A percentile compares a stretch with the other conserved stretches of the same genome.
Conservation (phyloP, 169 alveolate genomes). For the Eimeria necatrix region DNA sequence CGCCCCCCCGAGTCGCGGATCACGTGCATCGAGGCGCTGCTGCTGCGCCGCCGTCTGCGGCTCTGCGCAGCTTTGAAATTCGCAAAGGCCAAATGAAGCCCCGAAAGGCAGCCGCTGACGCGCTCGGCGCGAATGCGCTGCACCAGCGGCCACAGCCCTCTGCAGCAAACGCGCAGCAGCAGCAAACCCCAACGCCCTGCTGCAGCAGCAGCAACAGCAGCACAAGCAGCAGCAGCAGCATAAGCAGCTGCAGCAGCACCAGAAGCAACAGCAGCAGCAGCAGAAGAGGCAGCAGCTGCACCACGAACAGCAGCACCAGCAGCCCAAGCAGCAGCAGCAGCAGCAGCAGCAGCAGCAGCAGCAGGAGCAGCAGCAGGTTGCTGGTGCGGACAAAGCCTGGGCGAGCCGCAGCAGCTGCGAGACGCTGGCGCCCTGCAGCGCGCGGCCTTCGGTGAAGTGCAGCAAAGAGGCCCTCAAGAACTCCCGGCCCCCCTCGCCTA, state of each 20-base stretch:
- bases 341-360: too few relatives aligned
- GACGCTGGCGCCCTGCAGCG: slow-evolving; percentile 68
- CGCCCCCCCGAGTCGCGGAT: neutral
- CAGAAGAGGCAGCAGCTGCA: too few relatives aligned
- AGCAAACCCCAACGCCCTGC: neutral
- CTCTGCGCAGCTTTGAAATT: slow-evolving; percentile 58
- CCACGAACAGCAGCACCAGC: too few relatives aligned
- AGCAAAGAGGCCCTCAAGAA: slow-evolving; percentile 56
- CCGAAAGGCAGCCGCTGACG: slow-evolving; percentile 1
- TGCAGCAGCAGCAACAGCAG: too few relatives aligned
- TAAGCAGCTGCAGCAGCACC: too few relatives aligned
- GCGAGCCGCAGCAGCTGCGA: slow-evolving; percentile 35
- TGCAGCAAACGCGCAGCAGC: too few relatives aligned
- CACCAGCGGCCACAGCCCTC: slow-evolving; percentile 64
- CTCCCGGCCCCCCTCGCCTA: slow-evolving; percentile 74
- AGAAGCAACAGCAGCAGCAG: too few relatives aligned
- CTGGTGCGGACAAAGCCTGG: slow-evolving; percentile 33
- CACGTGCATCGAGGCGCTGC: slow-evolving; percentile 2
- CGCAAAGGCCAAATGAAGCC: slow-evolving; percentile 39
- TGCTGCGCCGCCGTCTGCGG: slow-evolving; percentile 6
- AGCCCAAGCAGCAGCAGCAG: too few relatives aligned
- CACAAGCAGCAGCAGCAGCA: too few relatives aligned
- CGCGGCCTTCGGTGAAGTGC: slow-evolving; percentile 21
- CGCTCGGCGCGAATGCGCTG: slow-evolving; percentile 77
- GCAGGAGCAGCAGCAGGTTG: too few relatives aligned